These are phyloP conservation scores for Akanthomyces muscarius DNA, from an alignment of 2,329 filamentous ascomycete genomes.

Conservation along the genomic window DNA sequence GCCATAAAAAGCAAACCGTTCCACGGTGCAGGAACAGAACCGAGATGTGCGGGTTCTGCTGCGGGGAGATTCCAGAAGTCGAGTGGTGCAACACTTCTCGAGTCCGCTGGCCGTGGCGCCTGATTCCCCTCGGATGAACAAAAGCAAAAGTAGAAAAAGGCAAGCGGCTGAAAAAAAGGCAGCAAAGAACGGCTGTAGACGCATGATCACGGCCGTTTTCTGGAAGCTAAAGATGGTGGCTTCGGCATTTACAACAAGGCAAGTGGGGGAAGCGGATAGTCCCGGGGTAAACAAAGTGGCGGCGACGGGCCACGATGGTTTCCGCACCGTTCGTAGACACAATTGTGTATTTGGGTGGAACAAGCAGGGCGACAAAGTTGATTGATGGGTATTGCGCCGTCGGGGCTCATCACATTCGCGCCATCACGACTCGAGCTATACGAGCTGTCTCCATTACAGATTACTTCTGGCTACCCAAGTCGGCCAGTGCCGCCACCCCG, in stretches of 20 bases:
- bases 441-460: not conserved
- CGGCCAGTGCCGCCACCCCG: not conserved
- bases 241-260: constrained; percentile 4
- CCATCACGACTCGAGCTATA: not conserved
- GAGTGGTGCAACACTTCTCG: not conserved
- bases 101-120: not conserved
- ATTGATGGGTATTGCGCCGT: not conserved
- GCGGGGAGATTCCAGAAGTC: not conserved
- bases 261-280: not conserved
- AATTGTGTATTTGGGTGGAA: not conserved
- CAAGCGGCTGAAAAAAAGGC: not conserved
- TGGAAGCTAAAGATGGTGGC: not conserved
- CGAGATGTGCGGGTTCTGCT: not conserved
- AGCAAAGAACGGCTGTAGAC: not conserved
- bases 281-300: not conserved
- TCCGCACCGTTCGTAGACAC: not conserved
- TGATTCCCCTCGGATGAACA: not conserved
- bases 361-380: not conserved
- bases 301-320: not conserved
- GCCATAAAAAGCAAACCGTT: not conserved
- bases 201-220: not conserved
- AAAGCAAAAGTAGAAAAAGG: not conserved
- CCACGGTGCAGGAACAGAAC: not conserved
- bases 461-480: not conserved
- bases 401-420: not conserved